Conservation (phyloP, 495 filamentous ascomycete species). For the Bacidia gigantensis region DNA sequence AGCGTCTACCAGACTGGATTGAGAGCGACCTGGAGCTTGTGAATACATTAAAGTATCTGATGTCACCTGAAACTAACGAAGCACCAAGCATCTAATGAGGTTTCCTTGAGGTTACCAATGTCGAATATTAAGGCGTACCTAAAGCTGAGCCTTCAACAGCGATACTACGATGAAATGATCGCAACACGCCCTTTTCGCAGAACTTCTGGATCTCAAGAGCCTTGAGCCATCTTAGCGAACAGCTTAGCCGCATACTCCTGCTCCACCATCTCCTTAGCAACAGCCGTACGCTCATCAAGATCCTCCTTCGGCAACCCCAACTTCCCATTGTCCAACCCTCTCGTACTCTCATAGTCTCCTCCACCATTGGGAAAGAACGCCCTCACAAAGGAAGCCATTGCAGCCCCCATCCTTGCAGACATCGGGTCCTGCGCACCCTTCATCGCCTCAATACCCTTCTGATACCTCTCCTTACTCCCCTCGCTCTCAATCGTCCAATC, state of each 20-base stretch:
- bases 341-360: conserved; percentile 26
- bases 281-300: conserved; percentile 39
- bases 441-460: conserved; percentile 28
- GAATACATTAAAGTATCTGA: too few relatives aligned
- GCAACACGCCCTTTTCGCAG: background rate
- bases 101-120: too few relatives aligned
- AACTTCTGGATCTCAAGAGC: too few relatives aligned
- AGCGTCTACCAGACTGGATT: too few relatives aligned
- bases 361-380: conserved; percentile 33
- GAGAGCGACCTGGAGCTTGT: too few relatives aligned
- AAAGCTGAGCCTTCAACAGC: too few relatives aligned
- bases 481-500: conserved; percentile 44
- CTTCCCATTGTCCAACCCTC: conserved; percentile 33
- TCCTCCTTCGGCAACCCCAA: conserved; percentile 43
- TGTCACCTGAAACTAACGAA: too few relatives aligned
- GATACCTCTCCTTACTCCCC: conserved; percentile 28
- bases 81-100: too few relatives aligned
- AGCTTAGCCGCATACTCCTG: too few relatives aligned
- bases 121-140: too few relatives aligned
- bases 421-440: conserved; percentile 29
- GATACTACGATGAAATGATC: background rate
- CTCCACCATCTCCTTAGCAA: conserved; percentile 21
- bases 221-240: too few relatives aligned
- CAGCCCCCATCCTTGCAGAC: conserved; percentile 37
- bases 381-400: conserved; percentile 35